phyloP scores from a whole-genome alignment of 176 grass and related monocot species.

The Luzula sylvatica region DNA sequence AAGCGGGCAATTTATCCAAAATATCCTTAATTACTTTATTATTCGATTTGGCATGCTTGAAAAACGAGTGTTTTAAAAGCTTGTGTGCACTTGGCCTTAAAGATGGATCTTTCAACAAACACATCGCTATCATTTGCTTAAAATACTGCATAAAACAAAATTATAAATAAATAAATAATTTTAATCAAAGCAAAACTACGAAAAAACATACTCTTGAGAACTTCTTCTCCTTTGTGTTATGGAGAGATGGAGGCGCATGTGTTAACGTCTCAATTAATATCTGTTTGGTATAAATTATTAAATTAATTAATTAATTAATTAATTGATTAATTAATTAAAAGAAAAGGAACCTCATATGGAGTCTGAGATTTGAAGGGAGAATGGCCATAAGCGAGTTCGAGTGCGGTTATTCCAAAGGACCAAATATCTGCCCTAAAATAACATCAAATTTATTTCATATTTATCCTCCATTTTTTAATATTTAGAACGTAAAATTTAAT shows the following conservation, averaged over 20 bases:
- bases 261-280: constrained; percentile 73
- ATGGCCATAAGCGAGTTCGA: constrained; percentile 88
- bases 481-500: background rate
- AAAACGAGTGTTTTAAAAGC: constrained; percentile 79
- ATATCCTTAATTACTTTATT: constrained; percentile 44
- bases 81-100: constrained; percentile 59
- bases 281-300: constrained; percentile 26
- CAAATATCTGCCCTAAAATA: constrained; percentile 73
- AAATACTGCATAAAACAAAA: constrained; percentile 37
- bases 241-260: constrained; percentile 76
- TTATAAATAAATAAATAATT: background rate
- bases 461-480: constrained; percentile 6
- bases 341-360: constrained; percentile 53
- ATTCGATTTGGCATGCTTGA: constrained; percentile 59
- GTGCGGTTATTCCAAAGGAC: constrained; percentile 92
- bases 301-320: constrained; percentile 10
- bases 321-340: background rate
- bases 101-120: constrained; percentile 83
- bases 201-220: constrained; percentile 50
- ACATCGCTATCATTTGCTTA: constrained; percentile 80
- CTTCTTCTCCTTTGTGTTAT: constrained; percentile 85
- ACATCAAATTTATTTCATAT: constrained; percentile 11
- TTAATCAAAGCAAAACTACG: background rate
- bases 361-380: constrained; percentile 85
- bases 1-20: constrained; percentile 63